phyloP scores from a whole-genome alignment of 306 rosid genomes.

The Medicago ruthenica region DNA sequence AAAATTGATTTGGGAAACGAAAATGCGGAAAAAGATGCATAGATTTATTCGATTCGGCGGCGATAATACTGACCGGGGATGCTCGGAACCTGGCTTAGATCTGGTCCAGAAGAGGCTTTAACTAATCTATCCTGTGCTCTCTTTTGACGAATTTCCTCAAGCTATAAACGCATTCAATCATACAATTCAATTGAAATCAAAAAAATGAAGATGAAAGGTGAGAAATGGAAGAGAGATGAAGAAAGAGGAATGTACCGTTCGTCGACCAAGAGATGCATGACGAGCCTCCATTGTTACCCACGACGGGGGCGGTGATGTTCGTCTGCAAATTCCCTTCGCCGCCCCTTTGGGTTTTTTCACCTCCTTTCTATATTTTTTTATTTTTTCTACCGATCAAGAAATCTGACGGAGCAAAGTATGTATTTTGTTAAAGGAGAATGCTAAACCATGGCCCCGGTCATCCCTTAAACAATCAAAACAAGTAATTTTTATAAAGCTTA shows the following conservation, averaged over 20 bases:
- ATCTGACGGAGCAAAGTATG: too few species aligned
- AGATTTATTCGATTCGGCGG: neutral
- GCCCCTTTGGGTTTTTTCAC: neutral
- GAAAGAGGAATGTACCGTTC: constrained; percentile 59
- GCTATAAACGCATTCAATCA: constrained; percentile 47
- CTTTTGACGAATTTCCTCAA: constrained; percentile 93
- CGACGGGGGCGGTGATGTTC: neutral
- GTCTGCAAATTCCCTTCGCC: constrained; percentile 23
- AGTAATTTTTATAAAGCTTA: too few species aligned
- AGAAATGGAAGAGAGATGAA: neutral
- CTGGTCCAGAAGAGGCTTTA: constrained; percentile 85
- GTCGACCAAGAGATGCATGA: constrained; percentile 85
- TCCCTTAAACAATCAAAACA: too few species aligned
- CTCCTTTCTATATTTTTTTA: too few species aligned
- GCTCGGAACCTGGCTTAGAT: constrained; percentile 59
- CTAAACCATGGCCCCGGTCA: too few species aligned
- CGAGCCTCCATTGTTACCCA: constrained; percentile 69
- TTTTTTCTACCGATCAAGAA: too few species aligned
- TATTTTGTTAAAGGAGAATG: too few species aligned
- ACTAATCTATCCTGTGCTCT: constrained; percentile 85
- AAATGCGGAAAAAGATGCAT: neutral
- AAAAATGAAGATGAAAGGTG: constrained; percentile 4
- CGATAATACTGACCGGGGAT: constrained; percentile 56
- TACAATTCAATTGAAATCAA: constrained; percentile 31
- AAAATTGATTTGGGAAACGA: constrained; percentile 11